phyloP scores from a whole-genome alignment of 148 eudicot species.

The Rhododendron ferrugineum region DNA sequence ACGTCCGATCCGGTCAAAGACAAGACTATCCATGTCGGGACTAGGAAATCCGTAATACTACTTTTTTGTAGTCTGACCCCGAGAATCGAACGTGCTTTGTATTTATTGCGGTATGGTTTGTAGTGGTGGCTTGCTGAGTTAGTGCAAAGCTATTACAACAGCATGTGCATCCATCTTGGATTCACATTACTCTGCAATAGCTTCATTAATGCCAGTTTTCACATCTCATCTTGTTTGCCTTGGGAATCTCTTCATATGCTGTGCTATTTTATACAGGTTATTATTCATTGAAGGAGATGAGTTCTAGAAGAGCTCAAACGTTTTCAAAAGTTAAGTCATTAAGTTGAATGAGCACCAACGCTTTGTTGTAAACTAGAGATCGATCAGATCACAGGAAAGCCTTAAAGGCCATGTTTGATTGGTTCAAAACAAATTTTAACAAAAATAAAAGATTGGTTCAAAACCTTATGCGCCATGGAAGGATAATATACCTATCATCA shows the following conservation, averaged over 20 bases:
- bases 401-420: not conserved
- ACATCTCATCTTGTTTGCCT: not conserved
- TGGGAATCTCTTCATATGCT: conserved; percentile 3
- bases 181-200: not conserved
- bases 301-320: not conserved
- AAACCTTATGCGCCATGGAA: not conserved
- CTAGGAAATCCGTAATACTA: too few species aligned
- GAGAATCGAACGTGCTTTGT: not conserved
- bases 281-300: not conserved
- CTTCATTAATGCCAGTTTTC: conserved; percentile 7
- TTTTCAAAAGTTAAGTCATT: not conserved
- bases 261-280: not conserved
- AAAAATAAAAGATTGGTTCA: not conserved
- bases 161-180: conserved; percentile 7
- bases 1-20: too few species aligned
- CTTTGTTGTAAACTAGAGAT: not conserved
- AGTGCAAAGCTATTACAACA: not conserved
- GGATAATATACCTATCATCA: not conserved
- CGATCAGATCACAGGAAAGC: not conserved
- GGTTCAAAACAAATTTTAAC: not conserved
- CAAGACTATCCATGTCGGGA: not conserved
- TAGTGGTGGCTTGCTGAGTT: not conserved
- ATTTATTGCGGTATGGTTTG: not conserved
- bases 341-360: not conserved
- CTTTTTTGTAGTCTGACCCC: not conserved